These are phyloP conservation scores for Saururus chinensis DNA, from an alignment of 164 flowering plant genomes.

Conservation along the genomic window DNA sequence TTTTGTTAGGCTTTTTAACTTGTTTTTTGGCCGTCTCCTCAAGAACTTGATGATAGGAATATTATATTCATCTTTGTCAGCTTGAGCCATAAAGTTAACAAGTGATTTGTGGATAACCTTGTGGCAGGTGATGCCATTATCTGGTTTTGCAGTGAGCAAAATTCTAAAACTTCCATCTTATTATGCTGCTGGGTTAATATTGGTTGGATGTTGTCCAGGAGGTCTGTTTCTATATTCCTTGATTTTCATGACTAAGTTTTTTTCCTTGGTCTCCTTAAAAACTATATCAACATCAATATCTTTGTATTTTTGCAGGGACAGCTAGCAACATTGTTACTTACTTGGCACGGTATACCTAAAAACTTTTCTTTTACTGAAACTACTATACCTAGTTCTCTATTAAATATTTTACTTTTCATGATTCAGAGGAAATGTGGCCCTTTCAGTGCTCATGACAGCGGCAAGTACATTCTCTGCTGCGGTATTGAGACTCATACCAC, in stretches of 20 bases:
- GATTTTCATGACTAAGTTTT: background rate
- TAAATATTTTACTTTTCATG: constrained; percentile 1
- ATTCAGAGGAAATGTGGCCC: constrained; percentile 91
- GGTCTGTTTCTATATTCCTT: constrained; percentile 19
- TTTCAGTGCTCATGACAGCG: constrained; percentile 93
- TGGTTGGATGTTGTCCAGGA: constrained; percentile 94
- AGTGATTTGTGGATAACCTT: too few species aligned
- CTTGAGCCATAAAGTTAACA: too few species aligned
- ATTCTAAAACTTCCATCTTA: constrained; percentile 65
- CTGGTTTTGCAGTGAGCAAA: constrained; percentile 71
- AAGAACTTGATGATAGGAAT: too few species aligned
- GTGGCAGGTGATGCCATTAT: constrained; percentile 81
- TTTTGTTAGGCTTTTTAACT: too few species aligned
- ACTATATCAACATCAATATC: background rate
- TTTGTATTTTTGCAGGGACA: constrained; percentile 49
- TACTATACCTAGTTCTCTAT: constrained; percentile 6
- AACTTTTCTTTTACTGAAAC: background rate
- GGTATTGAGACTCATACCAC: constrained; percentile 31
- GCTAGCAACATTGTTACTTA: constrained; percentile 92
- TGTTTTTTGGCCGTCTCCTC: too few species aligned
- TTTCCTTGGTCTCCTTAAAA: constrained; percentile 1
- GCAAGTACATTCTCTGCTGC: constrained; percentile 80
- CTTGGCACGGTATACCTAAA: constrained; percentile 59
- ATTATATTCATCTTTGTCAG: too few species aligned
- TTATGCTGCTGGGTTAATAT: constrained; percentile 89